A percentile compares a stretch with the other conserved stretches of the same genome.
Evolutionary conservation across 768 basidiomycete species (phyloP).

Genomic region (Crucibulum laeve): DNA sequence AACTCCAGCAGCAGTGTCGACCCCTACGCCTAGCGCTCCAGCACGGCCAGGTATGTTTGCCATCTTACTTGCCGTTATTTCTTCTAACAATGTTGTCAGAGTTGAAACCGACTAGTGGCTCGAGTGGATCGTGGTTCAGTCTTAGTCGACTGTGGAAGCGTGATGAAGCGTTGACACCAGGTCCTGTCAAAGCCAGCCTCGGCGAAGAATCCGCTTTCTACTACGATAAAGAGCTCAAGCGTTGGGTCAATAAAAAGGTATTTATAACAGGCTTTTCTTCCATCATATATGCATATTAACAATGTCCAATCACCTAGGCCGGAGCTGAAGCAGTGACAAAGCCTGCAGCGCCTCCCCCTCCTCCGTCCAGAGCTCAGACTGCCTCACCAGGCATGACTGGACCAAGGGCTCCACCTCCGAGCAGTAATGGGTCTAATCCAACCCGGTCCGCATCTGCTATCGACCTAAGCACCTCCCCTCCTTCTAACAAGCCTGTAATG

Average conservation of each 20-base stretch:
- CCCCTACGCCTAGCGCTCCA: slow-evolving; percentile 14
- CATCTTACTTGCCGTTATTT: background rate
- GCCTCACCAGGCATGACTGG: slow-evolving; percentile 67
- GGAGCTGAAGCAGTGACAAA: slow-evolving; percentile 52
- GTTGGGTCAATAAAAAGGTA: slow-evolving; percentile 96
- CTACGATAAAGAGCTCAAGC: slow-evolving; percentile 91
- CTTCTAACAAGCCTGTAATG: slow-evolving; percentile 40
- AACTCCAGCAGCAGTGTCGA: slow-evolving; percentile 11
- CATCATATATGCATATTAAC: background rate
- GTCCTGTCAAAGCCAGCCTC: slow-evolving; percentile 85
- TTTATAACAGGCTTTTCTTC: slow-evolving; percentile 7
- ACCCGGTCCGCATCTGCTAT: slow-evolving; percentile 61
- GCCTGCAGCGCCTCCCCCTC: slow-evolving; percentile 56
- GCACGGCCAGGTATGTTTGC: slow-evolving; percentile 22
- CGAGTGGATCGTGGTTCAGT: slow-evolving; percentile 70
- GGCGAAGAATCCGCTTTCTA: slow-evolving; percentile 89
- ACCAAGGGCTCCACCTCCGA: slow-evolving; percentile 16
- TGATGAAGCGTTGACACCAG: slow-evolving; percentile 46
- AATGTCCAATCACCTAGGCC: slow-evolving; percentile 34
- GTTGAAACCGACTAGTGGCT: slow-evolving; percentile 20
- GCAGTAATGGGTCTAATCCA: slow-evolving; percentile 30
- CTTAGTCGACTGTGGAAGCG: slow-evolving; percentile 80
- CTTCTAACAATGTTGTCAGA: background rate
- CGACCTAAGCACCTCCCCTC: slow-evolving; percentile 51
- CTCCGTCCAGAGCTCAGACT: slow-evolving; percentile 83